phyloP scores from a whole-genome alignment of 306 rosid genomes.

The Pueraria montana region DNA sequence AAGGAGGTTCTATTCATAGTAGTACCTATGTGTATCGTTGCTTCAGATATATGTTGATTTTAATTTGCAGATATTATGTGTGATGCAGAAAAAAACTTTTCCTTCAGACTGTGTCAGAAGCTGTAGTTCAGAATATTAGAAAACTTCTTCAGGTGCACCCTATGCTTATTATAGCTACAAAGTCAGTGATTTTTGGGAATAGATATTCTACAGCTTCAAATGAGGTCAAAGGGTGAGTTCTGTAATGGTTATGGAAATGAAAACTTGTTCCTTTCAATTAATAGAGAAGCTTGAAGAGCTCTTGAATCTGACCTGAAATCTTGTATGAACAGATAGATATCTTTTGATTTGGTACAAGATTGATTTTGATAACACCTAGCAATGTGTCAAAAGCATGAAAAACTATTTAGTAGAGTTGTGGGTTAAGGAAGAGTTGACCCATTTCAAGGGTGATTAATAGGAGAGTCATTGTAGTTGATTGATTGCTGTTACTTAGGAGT shows the following conservation, averaged over 20 bases:
- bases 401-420: constrained; percentile 14
- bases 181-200: constrained; percentile 70
- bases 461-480: constrained; percentile 32
- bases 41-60: constrained; percentile 39
- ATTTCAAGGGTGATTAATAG: constrained; percentile 14
- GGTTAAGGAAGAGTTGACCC: constrained; percentile 35
- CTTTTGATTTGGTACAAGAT: constrained; percentile 28
- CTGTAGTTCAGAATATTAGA: constrained; percentile 79
- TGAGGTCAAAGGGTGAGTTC: constrained; percentile 70
- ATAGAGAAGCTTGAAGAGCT: constrained; percentile 33
- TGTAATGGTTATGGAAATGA: constrained; percentile 31
- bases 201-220: constrained; percentile 53
- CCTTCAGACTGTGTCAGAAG: constrained; percentile 73
- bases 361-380: constrained; percentile 29
- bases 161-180: constrained; percentile 81
- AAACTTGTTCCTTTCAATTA: constrained; percentile 15
- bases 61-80: constrained; percentile 39
- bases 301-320: constrained; percentile 3
- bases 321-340: constrained; percentile 28
- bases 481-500: constrained; percentile 34
- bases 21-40: neutral
- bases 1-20: constrained; percentile 34
- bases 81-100: constrained; percentile 75
- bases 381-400: constrained; percentile 9
- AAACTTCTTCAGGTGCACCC: constrained; percentile 83